Conservation (phyloP, 2,329 filamentous ascomycete species). For the Colletotrichum echinochloae region DNA sequence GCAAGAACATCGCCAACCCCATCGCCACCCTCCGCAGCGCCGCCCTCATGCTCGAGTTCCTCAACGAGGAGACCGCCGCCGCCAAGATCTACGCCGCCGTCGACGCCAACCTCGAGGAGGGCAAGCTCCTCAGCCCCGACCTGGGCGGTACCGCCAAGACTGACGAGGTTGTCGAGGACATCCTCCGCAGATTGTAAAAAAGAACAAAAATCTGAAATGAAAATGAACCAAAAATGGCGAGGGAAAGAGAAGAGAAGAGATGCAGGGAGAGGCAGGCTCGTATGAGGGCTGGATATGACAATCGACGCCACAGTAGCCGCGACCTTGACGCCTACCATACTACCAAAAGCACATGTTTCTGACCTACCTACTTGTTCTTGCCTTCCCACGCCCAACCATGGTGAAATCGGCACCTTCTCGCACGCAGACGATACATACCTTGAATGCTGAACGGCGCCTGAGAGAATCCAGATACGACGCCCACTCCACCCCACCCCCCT, state of each 20-base stretch:
- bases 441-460: background rate
- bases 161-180: conserved; percentile 86
- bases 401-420: background rate
- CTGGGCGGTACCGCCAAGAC: conserved; percentile 90
- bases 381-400: background rate
- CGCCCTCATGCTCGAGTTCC: conserved; percentile 95
- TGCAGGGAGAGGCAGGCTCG: background rate
- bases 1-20: conserved; percentile 92
- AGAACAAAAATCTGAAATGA: background rate
- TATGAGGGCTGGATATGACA: conserved; percentile 33
- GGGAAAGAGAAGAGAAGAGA: background rate
- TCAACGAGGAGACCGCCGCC: conserved; percentile 87
- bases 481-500: too few species aligned
- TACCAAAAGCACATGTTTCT: conserved; percentile 33
- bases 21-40: conserved; percentile 94
- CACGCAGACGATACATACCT: background rate
- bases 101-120: conserved; percentile 89
- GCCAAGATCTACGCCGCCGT: conserved; percentile 92
- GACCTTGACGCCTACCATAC: conserved; percentile 35
- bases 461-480: background rate
- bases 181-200: conserved; percentile 83
- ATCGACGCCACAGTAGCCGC: conserved; percentile 18
- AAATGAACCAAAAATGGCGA: too few species aligned
- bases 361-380: background rate
- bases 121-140: conserved; percentile 85